These are phyloP conservation scores for Brettanomyces custersianus DNA, from an alignment of 805 yeast species.

Conservation along the genomic window DNA sequence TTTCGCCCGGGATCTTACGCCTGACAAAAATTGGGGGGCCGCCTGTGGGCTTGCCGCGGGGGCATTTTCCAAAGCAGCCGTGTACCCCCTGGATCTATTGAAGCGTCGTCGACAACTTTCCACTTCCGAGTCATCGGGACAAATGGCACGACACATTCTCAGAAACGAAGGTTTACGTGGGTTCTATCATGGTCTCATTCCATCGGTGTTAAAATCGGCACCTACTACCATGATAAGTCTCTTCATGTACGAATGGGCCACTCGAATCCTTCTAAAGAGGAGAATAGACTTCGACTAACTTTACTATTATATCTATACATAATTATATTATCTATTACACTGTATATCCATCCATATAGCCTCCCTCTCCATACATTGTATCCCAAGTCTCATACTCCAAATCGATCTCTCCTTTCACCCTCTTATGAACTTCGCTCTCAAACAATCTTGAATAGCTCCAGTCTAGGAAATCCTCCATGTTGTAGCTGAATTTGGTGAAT, in stretches of 20 bases:
- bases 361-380: conserved; percentile 26
- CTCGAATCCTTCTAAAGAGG: conserved; percentile 12
- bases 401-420: conserved; percentile 63
- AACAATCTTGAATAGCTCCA: conserved; percentile 70
- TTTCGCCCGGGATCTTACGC: conserved; percentile 26
- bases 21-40: conserved; percentile 37
- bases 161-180: conserved; percentile 54
- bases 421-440: conserved; percentile 56
- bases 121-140: conserved; percentile 10
- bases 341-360: conserved; percentile 14
- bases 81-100: conserved; percentile 82
- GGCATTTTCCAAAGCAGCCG: conserved; percentile 54
- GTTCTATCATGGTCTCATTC: conserved; percentile 63
- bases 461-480: conserved; percentile 89
- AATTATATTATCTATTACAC: conserved; percentile 8
- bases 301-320: not conserved
- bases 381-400: conserved; percentile 61
- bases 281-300: not conserved
- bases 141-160: conserved; percentile 32
- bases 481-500: conserved; percentile 76
- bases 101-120: conserved; percentile 69
- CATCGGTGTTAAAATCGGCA: conserved; percentile 68
- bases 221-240: conserved; percentile 49
- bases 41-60: conserved; percentile 74
- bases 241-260: conserved; percentile 25